Percentiles rank a stretch among this genome's conserved stretches.
These are phyloP conservation scores for Blepharisma japonicum DNA, from an alignment of 73 alveolate species.

Conservation along the genomic window DNA sequence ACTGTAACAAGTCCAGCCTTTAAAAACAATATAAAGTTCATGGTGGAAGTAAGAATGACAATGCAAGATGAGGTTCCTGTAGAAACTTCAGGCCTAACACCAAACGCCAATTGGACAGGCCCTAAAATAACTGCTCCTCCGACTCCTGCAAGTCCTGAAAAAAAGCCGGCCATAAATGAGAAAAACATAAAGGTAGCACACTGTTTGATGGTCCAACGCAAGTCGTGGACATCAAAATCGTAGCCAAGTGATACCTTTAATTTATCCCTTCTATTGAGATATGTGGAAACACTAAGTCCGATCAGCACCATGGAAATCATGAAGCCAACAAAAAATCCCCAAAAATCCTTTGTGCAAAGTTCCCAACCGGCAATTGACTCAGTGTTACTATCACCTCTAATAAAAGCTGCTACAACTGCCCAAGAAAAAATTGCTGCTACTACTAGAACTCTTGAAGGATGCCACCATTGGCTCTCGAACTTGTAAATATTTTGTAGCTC, in stretches of 20 bases:
- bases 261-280: too few relatives aligned
- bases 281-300: too few relatives aligned
- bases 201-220: not conserved
- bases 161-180: constrained; percentile 40
- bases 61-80: constrained; percentile 76
- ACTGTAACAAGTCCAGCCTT: not conserved
- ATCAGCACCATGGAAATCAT: too few relatives aligned
- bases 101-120: constrained; percentile 71
- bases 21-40: constrained; percentile 8
- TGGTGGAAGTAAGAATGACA: constrained; percentile 64
- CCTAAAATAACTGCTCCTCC: constrained; percentile 86
- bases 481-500: too few relatives aligned
- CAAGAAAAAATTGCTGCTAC: too few relatives aligned
- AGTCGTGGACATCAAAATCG: constrained; percentile 2
- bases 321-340: too few relatives aligned
- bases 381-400: too few relatives aligned
- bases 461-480: too few relatives aligned
- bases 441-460: too few relatives aligned
- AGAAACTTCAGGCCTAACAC: constrained; percentile 72
- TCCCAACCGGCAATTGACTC: too few relatives aligned
- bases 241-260: constrained; percentile 7
- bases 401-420: too few relatives aligned
- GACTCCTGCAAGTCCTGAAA: constrained; percentile 74
- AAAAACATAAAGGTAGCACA: not conserved
- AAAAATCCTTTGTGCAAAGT: too few relatives aligned